A percentile compares a stretch with the other conserved stretches of the same genome.
These are phyloP conservation scores for Heterobasidion irregulare DNA, from an alignment of 1,284 basidiomycete genomes.

Conservation along the genomic window DNA sequence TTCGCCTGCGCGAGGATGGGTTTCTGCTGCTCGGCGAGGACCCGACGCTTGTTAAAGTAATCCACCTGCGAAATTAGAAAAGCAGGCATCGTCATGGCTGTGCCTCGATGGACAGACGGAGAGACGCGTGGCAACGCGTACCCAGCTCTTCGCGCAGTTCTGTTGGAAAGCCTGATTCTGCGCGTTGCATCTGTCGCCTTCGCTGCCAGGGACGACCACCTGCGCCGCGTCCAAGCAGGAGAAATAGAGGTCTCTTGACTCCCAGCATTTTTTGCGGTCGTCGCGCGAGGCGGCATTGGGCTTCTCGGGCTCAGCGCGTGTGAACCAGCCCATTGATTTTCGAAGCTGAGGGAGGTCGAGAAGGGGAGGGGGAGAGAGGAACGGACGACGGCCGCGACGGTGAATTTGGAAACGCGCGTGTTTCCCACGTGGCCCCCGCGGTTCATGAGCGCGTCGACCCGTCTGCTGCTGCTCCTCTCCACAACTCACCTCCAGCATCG, in stretches of 20 bases:
- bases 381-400: too few species aligned
- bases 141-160: constrained; percentile 80
- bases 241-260: constrained; percentile 68
- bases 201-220: constrained; percentile 62
- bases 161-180: constrained; percentile 49
- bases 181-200: constrained; percentile 45
- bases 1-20: constrained; percentile 50
- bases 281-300: constrained; percentile 36
- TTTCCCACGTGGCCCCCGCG: background rate
- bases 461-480: background rate
- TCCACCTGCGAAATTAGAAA: constrained; percentile 46
- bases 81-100: background rate
- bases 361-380: too few species aligned
- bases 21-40: constrained; percentile 67
- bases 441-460: background rate
- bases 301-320: constrained; percentile 25
- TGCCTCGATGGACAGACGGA: background rate
- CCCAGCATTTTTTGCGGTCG: constrained; percentile 70
- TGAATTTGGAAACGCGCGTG: background rate
- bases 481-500: too few species aligned
- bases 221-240: constrained; percentile 58
- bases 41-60: constrained; percentile 71
- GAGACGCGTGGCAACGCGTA: constrained; percentile 26
- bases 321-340: constrained; percentile 26
- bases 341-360: background rate